Base-by-base conservation (phyloP, 139 green algal species). In the Closterium sp. region DNA sequence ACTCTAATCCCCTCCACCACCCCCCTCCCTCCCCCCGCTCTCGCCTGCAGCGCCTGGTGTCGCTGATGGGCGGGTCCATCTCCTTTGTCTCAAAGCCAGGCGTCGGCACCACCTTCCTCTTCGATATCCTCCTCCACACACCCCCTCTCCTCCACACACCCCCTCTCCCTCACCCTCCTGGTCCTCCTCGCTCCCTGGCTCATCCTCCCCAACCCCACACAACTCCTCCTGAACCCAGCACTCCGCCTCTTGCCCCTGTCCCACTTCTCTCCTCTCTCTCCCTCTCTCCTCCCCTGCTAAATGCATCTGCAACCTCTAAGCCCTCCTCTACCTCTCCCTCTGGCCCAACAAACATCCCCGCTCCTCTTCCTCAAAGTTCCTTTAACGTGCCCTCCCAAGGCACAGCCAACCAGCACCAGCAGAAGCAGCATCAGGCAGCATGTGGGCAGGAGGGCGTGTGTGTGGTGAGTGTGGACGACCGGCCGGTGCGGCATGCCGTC, bases 401-500 rank as follows among this genome's bases (percentile, higher is more conserved):
- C 62, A 27, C 62, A 79, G 4, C 1, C 17, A 79, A 27, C 62
- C 62, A 79, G 62, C 62, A 79, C 13, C 62, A 79, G 1, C 62
- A 70, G 45, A 13, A 70, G 9, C 45, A 79, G 13, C 62, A 73
- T 2, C 10, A 79, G 62, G 13, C 1, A 4, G 62, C 62, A 79
- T 27, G 62, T 27, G 13, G 62, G 19, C 2, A 27, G 11, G 17
- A 79, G 62, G 1, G 17, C 0, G 13, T 79, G 62, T 79, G 62
- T 79, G 62, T 62, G 28, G 88, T 93, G 45, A 42, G 93, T 27
- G 87, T 93, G n/a, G 91, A 93, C 62, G 91, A 93, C 32, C 31
- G 88, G 27, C 28, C 38, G 21, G 91, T 93, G 91, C 38, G 91
- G 62, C 91, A 30, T 31, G 88, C 88, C 21, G 91, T 93, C n/a